Base-by-base conservation (phyloP, 1,284 basidiomycete species). In the Inonotus obliquus region DNA sequence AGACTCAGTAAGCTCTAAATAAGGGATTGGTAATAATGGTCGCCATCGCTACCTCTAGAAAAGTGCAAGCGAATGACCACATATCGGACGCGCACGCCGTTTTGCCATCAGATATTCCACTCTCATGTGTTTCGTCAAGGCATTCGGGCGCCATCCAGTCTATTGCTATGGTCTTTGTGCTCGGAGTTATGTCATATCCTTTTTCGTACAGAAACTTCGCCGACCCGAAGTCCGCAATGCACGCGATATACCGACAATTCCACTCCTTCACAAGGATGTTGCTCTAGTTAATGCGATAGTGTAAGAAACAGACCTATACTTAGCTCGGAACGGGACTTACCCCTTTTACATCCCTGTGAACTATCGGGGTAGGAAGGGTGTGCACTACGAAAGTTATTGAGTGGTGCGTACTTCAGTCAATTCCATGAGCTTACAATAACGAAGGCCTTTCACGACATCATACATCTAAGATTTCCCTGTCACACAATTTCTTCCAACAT, bases 11-110 rank as follows among this genome's bases (percentile, higher is more conserved):
- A 25, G 25, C 25, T 7, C 39, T 4, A 52, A 32, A n/a, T n/a
- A n/a, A n/a, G n/a, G 23, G 14, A 32, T 27, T 27, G 3, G 25
- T 6, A 4, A 52, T 4, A 14, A 4, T 6, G 4, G 49, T 32
- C 29, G n/a, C 27, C 39, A 3, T 17, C 39, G 5, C 13, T 32
- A 61, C 60, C 53, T 61, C 60, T 13, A 61, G 14, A 29, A 55
- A 47, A 27, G 45, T 47, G 38, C 60, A 61, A 29, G 37, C 60
- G n/a, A 57, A 61, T 17, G 60, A 55, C 60, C 60, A 61, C 39
- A 61, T 61, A 19, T 61, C 60, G 1, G 27, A 10, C 4, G 49
- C 49, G 14, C 27, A 13, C 10, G 25, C 13, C 23, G 17, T 2
- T 13, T 29, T 52, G 27, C 27, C 32, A 3, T 37, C 5, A 4